Evolutionary conservation across 129 eudicot genomes (phyloP), one percentile per base, ranked within the genome.

Genomic region (Escallonia rubra): DNA sequence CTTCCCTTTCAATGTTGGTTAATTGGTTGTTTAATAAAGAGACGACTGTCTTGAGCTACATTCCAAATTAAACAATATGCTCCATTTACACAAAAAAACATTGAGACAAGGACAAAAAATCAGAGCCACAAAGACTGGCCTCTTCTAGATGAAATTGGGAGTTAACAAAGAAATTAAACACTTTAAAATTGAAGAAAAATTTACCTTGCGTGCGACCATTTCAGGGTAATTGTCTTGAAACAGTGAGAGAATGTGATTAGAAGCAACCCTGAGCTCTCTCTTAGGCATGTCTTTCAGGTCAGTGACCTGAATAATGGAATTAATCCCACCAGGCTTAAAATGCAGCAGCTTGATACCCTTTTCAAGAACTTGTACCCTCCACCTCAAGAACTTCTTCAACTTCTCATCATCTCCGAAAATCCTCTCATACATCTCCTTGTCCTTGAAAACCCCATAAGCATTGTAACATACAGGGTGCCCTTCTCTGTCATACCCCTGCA

Each of bases 171-270:
- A 46, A 39, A 11, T 10, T 3, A 42, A 10, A 61, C 11, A 43
- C 57, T 47, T 4, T 43, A 13, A 23, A 23, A 16, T 45, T 15
- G 5, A 15, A 57, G 3, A 3, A 49, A 53, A 61, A 3, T 4
- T 39, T 59, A 93, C 99, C 96, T 93, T 93, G 2, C 90, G 73
- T 43, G 99, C 99, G 74, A 93, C 99, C 96, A 93, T 86, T 81
- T 93, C 99, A 12, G 99, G 99, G 61, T 93, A 93, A 77, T 93
- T 93, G 69, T 93, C 99, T 69, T 93, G 99, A 39, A 93, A 89
- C 15, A 93, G 85, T 7, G 99, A 86, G 3, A 89, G 69, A 63
- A 89, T 86, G 48, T 93, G 96, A 71, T 93, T 89, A 16, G 96
- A 89, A 41, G 99, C 96, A 12, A 81, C 95, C 43, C 99, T 80